Evolutionary conservation across 257 asterid species (phyloP).

Genomic region (Henckelia pumila): DNA sequence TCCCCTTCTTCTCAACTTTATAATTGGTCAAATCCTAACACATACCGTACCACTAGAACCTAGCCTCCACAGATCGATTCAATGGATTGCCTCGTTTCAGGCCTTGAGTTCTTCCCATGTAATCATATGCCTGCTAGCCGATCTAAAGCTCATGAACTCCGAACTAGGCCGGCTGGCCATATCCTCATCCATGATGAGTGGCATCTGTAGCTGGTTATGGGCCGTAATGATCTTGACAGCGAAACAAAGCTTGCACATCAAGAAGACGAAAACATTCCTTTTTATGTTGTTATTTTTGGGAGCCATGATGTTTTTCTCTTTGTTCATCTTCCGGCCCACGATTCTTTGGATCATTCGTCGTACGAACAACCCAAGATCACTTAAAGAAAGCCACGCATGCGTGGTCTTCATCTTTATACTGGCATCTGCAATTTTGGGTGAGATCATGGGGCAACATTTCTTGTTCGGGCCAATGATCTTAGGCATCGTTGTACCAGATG

Average conservation of each 20-base stretch:
- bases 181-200: slow-evolving; percentile 43
- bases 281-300: slow-evolving; percentile 11
- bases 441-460: slow-evolving; percentile 35
- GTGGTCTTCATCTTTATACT: slow-evolving; percentile 26
- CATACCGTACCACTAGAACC: slow-evolving; percentile 28
- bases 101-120: slow-evolving; percentile 37
- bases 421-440: slow-evolving; percentile 32
- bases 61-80: slow-evolving; percentile 27
- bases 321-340: slow-evolving; percentile 30
- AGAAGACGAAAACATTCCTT: background rate
- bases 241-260: slow-evolving; percentile 16
- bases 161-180: slow-evolving; percentile 39
- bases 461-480: slow-evolving; percentile 40
- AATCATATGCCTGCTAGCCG: slow-evolving; percentile 35
- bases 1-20: slow-evolving; percentile 29
- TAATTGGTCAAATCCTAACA: slow-evolving; percentile 16
- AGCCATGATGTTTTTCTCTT: slow-evolving; percentile 22
- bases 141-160: slow-evolving; percentile 39
- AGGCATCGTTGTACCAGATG: slow-evolving; percentile 42
- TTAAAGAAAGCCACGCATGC: slow-evolving; percentile 31
- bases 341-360: slow-evolving; percentile 28
- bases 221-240: slow-evolving; percentile 29
- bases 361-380: slow-evolving; percentile 22
- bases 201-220: slow-evolving; percentile 35
- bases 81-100: slow-evolving; percentile 39